Percentiles rank a stretch among this genome's conserved stretches.
Conservation (phyloP, 768 basidiomycete species). For the Pleurotus platypus region DNA sequence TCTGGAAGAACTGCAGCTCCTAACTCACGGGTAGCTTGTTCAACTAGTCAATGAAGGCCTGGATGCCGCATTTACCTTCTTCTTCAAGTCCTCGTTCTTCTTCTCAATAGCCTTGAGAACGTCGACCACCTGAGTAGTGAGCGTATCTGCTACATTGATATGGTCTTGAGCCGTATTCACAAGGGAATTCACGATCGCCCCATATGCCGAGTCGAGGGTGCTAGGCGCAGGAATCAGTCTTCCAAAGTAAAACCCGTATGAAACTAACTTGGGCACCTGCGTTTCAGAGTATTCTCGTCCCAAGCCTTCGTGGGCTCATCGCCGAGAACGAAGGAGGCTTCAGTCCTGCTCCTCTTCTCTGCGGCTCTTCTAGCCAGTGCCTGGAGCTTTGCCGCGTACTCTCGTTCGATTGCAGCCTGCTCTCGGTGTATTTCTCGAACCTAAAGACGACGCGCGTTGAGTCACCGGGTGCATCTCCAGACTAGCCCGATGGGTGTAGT, state of each 20-base stretch:
- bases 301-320: slow-evolving; percentile 63
- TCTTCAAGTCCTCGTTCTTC: slow-evolving; percentile 63
- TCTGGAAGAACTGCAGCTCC: slow-evolving; percentile 72
- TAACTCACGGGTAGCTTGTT: slow-evolving; percentile 19
- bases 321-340: slow-evolving; percentile 55
- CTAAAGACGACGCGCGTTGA: slow-evolving; percentile 30
- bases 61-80: slow-evolving; percentile 45
- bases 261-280: slow-evolving; percentile 41
- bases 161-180: slow-evolving; percentile 66
- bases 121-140: slow-evolving; percentile 60
- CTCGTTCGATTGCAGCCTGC: slow-evolving; percentile 66
- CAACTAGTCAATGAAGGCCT: not conserved
- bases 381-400: slow-evolving; percentile 74
- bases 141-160: slow-evolving; percentile 56
- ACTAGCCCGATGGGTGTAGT: not conserved
- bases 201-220: slow-evolving; percentile 70
- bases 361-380: slow-evolving; percentile 59
- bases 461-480: not conserved
- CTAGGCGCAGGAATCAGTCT: slow-evolving; percentile 29
- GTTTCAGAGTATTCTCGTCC: slow-evolving; percentile 45
- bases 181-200: slow-evolving; percentile 61
- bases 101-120: slow-evolving; percentile 57
- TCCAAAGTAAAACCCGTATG: no score
- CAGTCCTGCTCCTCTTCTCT: slow-evolving; percentile 67
- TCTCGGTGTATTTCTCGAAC: slow-evolving; percentile 71